Conservation (phyloP, 257 asterid genomes). For the Galeopsis tetrahit region DNA sequence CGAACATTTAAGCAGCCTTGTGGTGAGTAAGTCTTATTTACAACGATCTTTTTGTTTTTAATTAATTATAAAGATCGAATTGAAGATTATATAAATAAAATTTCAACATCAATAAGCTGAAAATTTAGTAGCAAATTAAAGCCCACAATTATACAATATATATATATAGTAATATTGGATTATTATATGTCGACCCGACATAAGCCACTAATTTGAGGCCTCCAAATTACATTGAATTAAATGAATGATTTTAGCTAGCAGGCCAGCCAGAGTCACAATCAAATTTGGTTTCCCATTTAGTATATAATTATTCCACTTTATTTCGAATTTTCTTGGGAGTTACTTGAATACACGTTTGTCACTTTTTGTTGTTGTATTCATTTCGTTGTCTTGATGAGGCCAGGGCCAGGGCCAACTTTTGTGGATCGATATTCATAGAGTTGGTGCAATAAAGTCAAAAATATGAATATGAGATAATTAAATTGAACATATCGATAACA, state of each 20-base stretch:
- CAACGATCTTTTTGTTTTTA: background rate
- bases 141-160: conserved; percentile 28
- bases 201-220: conserved; percentile 22
- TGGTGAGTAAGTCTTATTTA: background rate
- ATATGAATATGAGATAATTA: background rate
- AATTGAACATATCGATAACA: background rate
- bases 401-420: conserved; percentile 15
- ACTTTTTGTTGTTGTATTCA: conserved; percentile 28
- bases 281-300: conserved; percentile 39
- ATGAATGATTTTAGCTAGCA: conserved; percentile 1
- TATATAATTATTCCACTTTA: conserved; percentile 13
- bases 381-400: conserved; percentile 6
- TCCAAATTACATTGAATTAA: conserved; percentile 18
- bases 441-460: conserved; percentile 27
- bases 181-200: conserved; percentile 34
- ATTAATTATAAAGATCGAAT: background rate
- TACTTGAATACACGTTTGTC: conserved; percentile 43
- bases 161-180: conserved; percentile 9
- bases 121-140: background rate
- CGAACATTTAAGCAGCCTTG: background rate
- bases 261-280: conserved; percentile 36
- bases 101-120: conserved; percentile 11
- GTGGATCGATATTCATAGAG: conserved; percentile 18
- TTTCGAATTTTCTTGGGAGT: conserved; percentile 19
- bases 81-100: background rate